These are phyloP conservation scores for Cerrena zonata DNA, from an alignment of 1,284 basidiomycete genomes.

Conservation along the genomic window DNA sequence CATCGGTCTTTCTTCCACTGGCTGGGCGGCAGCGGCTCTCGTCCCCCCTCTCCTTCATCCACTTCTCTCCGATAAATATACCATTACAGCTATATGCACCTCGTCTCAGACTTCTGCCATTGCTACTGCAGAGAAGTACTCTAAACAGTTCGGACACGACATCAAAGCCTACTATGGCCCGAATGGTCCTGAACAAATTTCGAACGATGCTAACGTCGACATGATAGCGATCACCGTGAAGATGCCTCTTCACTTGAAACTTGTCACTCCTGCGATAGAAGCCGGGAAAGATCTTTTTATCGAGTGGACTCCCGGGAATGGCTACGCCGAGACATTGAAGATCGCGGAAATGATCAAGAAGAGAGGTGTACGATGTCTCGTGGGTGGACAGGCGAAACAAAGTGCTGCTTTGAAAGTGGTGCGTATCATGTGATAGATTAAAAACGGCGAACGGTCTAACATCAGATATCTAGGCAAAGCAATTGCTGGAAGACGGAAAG, in stretches of 20 bases:
- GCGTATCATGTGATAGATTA: constrained; percentile 24
- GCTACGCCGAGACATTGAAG: constrained; percentile 25
- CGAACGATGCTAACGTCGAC: constrained; percentile 30
- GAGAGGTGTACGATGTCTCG: constrained; percentile 28
- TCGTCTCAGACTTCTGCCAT: constrained; percentile 24
- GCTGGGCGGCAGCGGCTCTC: constrained; percentile 26
- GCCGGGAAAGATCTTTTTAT: constrained; percentile 34
- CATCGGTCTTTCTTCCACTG: constrained; percentile 28
- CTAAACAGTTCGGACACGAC: constrained; percentile 12
- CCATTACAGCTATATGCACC: constrained; percentile 25
- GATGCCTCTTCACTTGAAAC: constrained; percentile 23
- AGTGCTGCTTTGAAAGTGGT: constrained; percentile 26
- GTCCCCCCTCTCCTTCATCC: constrained; percentile 19
- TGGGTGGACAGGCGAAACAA: constrained; percentile 31
- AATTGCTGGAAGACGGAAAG: constrained; percentile 25
- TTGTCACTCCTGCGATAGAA: constrained; percentile 27
- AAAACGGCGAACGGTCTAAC: neutral
- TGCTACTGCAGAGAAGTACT: constrained; percentile 24
- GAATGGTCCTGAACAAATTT: constrained; percentile 20
- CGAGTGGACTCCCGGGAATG: constrained; percentile 35
- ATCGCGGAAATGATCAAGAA: constrained; percentile 27
- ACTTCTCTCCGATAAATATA: constrained; percentile 15
- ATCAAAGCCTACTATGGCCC: constrained; percentile 28
- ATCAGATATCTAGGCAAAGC: constrained; percentile 23
- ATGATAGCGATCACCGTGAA: constrained; percentile 33